Evolutionary conservation across 352 stramenopile species (phyloP), one percentile per base, ranked within the genome.

Genomic region (Pythium volutum): DNA sequence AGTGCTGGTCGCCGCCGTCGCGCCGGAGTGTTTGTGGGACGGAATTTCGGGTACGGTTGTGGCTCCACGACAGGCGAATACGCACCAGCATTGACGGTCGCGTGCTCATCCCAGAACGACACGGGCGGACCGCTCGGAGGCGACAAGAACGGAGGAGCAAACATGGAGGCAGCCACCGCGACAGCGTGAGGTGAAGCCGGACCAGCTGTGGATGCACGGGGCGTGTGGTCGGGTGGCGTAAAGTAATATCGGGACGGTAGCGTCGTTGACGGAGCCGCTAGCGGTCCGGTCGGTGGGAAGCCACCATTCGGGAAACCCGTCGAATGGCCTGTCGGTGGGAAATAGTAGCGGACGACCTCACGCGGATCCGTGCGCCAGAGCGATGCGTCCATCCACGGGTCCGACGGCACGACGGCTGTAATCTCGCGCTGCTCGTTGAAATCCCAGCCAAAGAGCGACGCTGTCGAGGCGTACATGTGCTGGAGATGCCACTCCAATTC

Each of bases 391-490:
- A 62, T 78, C 77, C 77, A 92, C 2, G 69, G 61, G 6, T 78
- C 58, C 47, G 63, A 56, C 31, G 36, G 45, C 14, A 54, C n/a
- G 11, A 54, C 22, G 9, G 64, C 53, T 27, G 46, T 26, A 2
- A 89, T 59, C 48, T 89, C 78, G 7, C 77, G 74, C 55, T 91
- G 82, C 20, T 64, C 62, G 9, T 65, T 64, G 53, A 91, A 89
- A 57, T 94, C 82, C 82, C 82, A 94, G 25, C 84, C 84, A 48
- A 89, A 82, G n/a, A 88, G 62, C 29, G 69, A 76, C 14, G 84
- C 79, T 22, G 77, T 86, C 1, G 78, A 79, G n/a, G 77, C 71
- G 49, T 94, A 94, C 14, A 92, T 81, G 42, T 89, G 71, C 62
- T 89, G 71, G 27, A 94, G 55, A 22, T 92, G 81, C 79, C 70